Base-by-base conservation (phyloP, 2,329 filamentous ascomycete species). In the Neurospora crassa region DNA sequence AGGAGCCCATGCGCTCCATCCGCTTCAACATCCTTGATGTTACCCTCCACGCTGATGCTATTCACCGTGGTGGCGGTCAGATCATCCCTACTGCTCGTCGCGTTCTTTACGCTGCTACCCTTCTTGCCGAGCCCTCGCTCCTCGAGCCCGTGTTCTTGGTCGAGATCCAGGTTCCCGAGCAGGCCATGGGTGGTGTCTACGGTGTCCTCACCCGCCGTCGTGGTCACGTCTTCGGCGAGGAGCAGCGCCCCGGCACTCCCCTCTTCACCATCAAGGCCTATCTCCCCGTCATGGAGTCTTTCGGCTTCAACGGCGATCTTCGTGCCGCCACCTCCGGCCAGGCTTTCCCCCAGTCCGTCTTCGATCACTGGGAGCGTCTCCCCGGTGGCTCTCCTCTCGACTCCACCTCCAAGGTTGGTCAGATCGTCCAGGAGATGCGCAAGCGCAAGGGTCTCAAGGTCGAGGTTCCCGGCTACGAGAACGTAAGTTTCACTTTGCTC, bases 371-470 rank as follows among this genome's bases (percentile, higher is more conserved):
- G 94, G 92, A 97, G 87, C 86, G 96, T 79, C 90, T 98, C 78
- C 93, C 94, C 79, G 95, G 95, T 90, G 96, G 96, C 79, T 96
- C 92, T 78, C 91, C 93, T 78, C 89, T 97, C 80, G 95, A 99
- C 85, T 77, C 84, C 82, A 91, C 90, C 80, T 90, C 89, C 81
- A 93, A 94, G 89, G 88, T 91, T 79, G 96, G 94, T 82, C 84
- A 89, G 82, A 87, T 97, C 79, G 93, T 98, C 79, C 86, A 87
- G 82, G 89, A 91, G 73, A 97, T 96, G 91, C 94, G 96, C 83
- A 97, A 97, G 91, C 93, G 95, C 86, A 99, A 99, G 93, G 96
- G 95, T 93, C 88, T 99, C 89, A 99, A 99, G 93, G 86, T 91
- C 81, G 89, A 93, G 80, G 92, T 97, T 82, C 95, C 96, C 79